Conservation (phyloP, 2,329 filamentous ascomycete genomes). For the Taxawa tesnikishii region DNA sequence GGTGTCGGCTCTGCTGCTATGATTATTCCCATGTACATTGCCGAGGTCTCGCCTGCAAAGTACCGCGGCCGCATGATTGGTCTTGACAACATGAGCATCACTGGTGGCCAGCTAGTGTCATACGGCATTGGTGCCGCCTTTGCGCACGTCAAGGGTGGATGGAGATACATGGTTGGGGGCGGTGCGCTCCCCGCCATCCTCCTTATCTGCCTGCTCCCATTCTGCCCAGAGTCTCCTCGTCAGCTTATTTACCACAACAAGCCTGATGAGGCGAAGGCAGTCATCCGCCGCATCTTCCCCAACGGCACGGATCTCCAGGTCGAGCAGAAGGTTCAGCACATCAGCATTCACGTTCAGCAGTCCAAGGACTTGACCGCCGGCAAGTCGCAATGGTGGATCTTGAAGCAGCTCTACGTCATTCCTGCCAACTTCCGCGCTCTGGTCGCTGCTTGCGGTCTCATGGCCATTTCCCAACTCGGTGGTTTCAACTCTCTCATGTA, state of each 20-base stretch:
- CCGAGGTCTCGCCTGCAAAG: constrained; percentile 37
- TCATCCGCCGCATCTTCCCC: constrained; percentile 29
- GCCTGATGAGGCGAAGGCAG: constrained; percentile 25
- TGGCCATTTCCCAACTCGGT: constrained; percentile 33
- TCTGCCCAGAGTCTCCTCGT: constrained; percentile 37
- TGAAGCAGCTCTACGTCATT: constrained; percentile 34
- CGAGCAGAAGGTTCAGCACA: constrained; percentile 30
- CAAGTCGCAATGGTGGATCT: constrained; percentile 28
- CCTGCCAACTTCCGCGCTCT: constrained; percentile 34
- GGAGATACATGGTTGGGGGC: constrained; percentile 38
- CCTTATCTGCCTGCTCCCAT: constrained; percentile 29
- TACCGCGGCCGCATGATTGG: constrained; percentile 37
- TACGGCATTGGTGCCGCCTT: constrained; percentile 20
- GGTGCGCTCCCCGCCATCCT: constrained; percentile 36
- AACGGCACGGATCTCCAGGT: constrained; percentile 30
- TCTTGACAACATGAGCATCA: constrained; percentile 33
- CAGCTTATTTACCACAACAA: constrained; percentile 33
- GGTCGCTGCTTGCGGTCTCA: constrained; percentile 36
- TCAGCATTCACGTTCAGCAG: constrained; percentile 27
- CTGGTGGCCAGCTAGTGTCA: constrained; percentile 18
- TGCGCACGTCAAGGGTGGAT: constrained; percentile 26
- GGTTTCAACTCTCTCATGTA: constrained; percentile 34
- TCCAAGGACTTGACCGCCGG: constrained; percentile 25
- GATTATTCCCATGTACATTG: constrained; percentile 35
- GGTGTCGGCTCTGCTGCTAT: constrained; percentile 38